Conservation (phyloP, 2,329 filamentous ascomycete genomes). For the Penicillium sp. region DNA sequence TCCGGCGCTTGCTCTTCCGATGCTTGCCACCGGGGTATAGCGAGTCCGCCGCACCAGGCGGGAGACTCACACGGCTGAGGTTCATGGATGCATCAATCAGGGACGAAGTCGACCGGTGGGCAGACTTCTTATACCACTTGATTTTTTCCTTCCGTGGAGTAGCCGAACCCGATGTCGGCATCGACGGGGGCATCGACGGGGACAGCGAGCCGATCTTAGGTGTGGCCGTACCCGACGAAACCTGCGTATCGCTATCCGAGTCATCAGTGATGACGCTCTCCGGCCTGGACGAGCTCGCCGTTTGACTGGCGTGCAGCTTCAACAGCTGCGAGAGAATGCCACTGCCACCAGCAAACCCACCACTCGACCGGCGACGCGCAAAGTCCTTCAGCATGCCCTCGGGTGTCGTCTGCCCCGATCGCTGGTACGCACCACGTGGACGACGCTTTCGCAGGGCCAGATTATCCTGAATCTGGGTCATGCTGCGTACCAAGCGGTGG, state of each 20-base stretch:
- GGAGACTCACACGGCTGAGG: constrained; percentile 38
- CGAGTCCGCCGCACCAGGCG: constrained; percentile 29
- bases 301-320: constrained; percentile 65
- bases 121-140: constrained; percentile 49
- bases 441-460: constrained; percentile 29
- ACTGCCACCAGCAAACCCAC: constrained; percentile 32
- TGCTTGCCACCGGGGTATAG: constrained; percentile 20
- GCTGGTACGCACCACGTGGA: constrained; percentile 38
- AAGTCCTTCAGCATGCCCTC: constrained; percentile 33
- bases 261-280: constrained; percentile 38
- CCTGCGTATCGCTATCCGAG: constrained; percentile 36
- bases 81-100: constrained; percentile 45
- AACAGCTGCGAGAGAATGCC: constrained; percentile 74
- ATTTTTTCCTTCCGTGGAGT: constrained; percentile 45
- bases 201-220: constrained; percentile 30
- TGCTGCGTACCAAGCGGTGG: constrained; percentile 43
- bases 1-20: constrained; percentile 36
- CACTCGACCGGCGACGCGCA: constrained; percentile 32
- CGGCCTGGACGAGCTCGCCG: constrained; percentile 33
- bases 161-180: constrained; percentile 33
- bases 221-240: constrained; percentile 35
- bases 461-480: constrained; percentile 35
- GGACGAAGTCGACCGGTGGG: constrained; percentile 44
- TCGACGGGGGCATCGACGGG: constrained; percentile 25
- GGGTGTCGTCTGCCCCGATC: constrained; percentile 39